phyloP scores from a whole-genome alignment of 2,329 filamentous ascomycete species.

The Mycosphaerella sp. region DNA sequence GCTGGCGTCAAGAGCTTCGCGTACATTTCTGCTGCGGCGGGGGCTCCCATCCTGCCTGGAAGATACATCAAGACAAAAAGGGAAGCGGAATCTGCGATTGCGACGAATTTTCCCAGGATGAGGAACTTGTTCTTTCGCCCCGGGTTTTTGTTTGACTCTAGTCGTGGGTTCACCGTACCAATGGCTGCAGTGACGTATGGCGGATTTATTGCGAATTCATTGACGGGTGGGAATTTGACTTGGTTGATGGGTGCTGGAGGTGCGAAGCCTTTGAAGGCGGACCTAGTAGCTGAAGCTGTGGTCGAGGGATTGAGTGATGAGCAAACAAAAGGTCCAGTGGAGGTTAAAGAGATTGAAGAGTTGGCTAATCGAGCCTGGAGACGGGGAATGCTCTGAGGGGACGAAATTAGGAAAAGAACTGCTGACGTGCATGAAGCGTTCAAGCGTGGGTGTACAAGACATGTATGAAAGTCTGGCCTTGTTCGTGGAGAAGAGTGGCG shows the following conservation, averaged over 20 bases:
- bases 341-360: slow-evolving; percentile 72
- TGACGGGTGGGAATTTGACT: slow-evolving; percentile 69
- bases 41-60: slow-evolving; percentile 73
- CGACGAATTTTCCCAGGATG: slow-evolving; percentile 65
- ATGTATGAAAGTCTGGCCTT: background rate
- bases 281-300: slow-evolving; percentile 80
- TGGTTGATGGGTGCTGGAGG: slow-evolving; percentile 75
- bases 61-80: slow-evolving; percentile 90
- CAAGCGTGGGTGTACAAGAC: slow-evolving; percentile 11
- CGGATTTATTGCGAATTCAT: slow-evolving; percentile 67
- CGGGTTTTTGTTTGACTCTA: slow-evolving; percentile 83
- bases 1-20: slow-evolving; percentile 65
- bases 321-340: slow-evolving; percentile 65
- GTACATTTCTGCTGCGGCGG: slow-evolving; percentile 83
- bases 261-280: slow-evolving; percentile 79
- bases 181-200: slow-evolving; percentile 72
- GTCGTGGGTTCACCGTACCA: slow-evolving; percentile 73
- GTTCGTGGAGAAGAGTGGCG: background rate
- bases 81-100: slow-evolving; percentile 75
- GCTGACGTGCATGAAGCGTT: slow-evolving; percentile 13
- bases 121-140: slow-evolving; percentile 77
- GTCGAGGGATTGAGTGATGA: slow-evolving; percentile 80
- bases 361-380: slow-evolving; percentile 81
- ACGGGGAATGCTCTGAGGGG: slow-evolving; percentile 71
- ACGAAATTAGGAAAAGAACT: background rate